These are phyloP conservation scores for Ichthyophonus hoferi DNA, from an alignment of 208 protist genomes.

Conservation along the genomic window DNA sequence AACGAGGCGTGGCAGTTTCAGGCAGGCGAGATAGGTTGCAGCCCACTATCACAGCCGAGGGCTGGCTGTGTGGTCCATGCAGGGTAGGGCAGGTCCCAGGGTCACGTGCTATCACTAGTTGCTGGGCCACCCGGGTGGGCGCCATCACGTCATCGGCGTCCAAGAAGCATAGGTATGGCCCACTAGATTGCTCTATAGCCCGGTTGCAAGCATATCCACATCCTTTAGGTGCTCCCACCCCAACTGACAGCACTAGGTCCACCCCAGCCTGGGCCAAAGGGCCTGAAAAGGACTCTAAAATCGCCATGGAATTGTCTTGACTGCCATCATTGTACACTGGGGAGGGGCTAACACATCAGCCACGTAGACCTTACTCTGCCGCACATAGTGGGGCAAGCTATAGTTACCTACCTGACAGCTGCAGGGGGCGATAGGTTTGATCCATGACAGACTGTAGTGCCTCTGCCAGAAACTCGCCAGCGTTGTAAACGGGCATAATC, in stretches of 20 bases:
- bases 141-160: slow-evolving; percentile 41
- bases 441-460: background rate
- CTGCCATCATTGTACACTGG: background rate
- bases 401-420: background rate
- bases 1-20: slow-evolving; percentile 27
- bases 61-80: background rate
- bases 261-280: background rate
- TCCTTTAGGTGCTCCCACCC: background rate
- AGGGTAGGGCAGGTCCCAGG: background rate
- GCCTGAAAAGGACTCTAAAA: background rate
- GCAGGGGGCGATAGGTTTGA: background rate
- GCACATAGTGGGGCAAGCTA: too few species aligned
- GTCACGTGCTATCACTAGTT: background rate
- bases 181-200: background rate
- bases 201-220: slow-evolving; percentile 24
- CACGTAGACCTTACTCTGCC: too few species aligned
- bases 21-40: slow-evolving; percentile 3
- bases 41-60: slow-evolving; percentile 15
- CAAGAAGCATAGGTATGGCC: slow-evolving; percentile 32
- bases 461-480: slow-evolving; percentile 6
- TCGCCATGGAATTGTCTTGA: background rate
- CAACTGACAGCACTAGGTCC: background rate
- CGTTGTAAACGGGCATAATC: slow-evolving; percentile 29
- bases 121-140: background rate
- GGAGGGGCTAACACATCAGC: too few species aligned